Evolutionary conservation across 345 rosid genomes (phyloP).

Genomic region (Laguncularia racemosa): DNA sequence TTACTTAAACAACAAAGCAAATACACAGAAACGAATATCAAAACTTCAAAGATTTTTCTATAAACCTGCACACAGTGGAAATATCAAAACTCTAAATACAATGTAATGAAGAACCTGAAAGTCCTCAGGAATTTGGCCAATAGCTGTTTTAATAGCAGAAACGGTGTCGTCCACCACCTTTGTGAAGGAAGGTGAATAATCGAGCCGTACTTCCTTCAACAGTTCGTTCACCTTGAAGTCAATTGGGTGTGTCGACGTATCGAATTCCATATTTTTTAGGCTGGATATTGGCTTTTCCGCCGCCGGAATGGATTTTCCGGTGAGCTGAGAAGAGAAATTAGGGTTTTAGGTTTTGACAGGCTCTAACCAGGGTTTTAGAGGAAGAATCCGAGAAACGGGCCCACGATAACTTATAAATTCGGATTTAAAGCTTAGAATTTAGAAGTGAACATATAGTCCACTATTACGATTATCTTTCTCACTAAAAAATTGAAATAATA

Average conservation of each 20-base stretch:
- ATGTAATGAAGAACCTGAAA: conserved; percentile 22
- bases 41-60: neutral
- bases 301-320: neutral
- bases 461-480: no score
- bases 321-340: no score
- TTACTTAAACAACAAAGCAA: neutral
- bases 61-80: neutral
- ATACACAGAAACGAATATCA: neutral
- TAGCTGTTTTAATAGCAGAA: conserved; percentile 34
- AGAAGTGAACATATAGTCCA: no score
- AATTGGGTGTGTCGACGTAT: conserved; percentile 19
- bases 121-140: conserved; percentile 36
- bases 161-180: conserved; percentile 43
- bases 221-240: conserved; percentile 39
- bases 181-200: conserved; percentile 31
- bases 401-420: no score
- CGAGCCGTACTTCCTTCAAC: conserved; percentile 48
- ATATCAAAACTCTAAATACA: neutral
- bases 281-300: neutral
- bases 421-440: no score
- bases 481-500: no score
- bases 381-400: neutral
- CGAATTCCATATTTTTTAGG: conserved; percentile 14
- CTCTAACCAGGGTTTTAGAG: conserved; percentile 2
- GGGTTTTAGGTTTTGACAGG: neutral